These are phyloP conservation scores for Aspergillus uvarum DNA, from an alignment of 2,329 filamentous ascomycete species.

Conservation along the genomic window DNA sequence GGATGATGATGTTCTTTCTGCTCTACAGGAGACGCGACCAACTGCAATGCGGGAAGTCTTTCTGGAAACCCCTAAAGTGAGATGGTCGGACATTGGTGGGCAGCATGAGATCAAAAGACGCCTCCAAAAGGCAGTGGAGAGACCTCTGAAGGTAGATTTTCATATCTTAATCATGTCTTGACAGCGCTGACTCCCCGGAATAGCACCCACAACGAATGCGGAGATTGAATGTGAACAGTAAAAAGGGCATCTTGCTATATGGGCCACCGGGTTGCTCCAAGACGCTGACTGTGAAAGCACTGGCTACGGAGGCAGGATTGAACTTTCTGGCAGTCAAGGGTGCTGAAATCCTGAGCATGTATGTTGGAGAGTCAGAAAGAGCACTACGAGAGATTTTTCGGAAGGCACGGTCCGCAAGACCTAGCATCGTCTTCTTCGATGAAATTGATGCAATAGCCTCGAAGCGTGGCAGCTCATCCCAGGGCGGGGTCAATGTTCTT, in stretches of 20 bases:
- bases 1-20: conserved; percentile 44
- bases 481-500: conserved; percentile 72
- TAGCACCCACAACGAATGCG: conserved; percentile 54
- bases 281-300: conserved; percentile 84
- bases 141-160: conserved; percentile 54
- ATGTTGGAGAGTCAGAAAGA: conserved; percentile 91
- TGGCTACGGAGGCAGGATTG: conserved; percentile 84
- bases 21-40: conserved; percentile 69
- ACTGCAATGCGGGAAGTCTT: conserved; percentile 88
- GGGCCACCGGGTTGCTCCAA: conserved; percentile 94
- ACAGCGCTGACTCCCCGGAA: background rate
- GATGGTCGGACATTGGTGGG: conserved; percentile 86
- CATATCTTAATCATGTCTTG: background rate
- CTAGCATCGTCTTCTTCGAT: conserved; percentile 95
- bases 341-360: conserved; percentile 92
- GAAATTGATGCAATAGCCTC: conserved; percentile 86
- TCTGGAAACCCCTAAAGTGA: conserved; percentile 79
- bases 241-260: conserved; percentile 84
- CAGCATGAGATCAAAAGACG: conserved; percentile 73
- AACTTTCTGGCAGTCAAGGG: conserved; percentile 96
- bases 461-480: conserved; percentile 51
- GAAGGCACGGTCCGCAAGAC: conserved; percentile 78
- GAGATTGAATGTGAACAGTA: conserved; percentile 56
- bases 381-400: conserved; percentile 81
- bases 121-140: conserved; percentile 58